Evolutionary conservation across 495 filamentous ascomycete species (phyloP).

Genomic region (Choiromyces venosus): DNA sequence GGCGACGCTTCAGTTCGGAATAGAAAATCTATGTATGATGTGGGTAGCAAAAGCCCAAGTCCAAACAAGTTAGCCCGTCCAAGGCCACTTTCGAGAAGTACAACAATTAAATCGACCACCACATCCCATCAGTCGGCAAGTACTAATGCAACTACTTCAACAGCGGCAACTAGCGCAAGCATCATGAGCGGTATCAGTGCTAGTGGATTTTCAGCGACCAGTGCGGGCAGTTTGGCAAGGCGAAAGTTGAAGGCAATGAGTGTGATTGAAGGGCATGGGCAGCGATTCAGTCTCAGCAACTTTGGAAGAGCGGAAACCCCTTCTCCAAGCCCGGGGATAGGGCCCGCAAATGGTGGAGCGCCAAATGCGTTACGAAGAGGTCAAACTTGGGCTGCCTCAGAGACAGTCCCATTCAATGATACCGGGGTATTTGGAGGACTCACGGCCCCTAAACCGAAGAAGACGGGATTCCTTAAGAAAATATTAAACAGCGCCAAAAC

Average conservation of each 20-base stretch:
- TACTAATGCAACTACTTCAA: constrained; percentile 63
- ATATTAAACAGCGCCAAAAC: constrained; percentile 94
- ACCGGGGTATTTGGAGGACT: constrained; percentile 64
- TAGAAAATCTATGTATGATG: constrained; percentile 79
- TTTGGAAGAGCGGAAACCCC: constrained; percentile 60
- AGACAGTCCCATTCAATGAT: constrained; percentile 12
- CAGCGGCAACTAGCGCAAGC: constrained; percentile 71
- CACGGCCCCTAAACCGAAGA: constrained; percentile 80
- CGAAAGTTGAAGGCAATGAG: constrained; percentile 58
- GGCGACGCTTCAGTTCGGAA: constrained; percentile 42
- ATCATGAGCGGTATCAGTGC: constrained; percentile 92
- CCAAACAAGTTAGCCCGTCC: constrained; percentile 37
- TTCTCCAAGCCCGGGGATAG: constrained; percentile 12
- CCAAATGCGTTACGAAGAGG: constrained; percentile 25
- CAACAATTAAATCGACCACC: constrained; percentile 35
- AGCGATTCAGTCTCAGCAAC: constrained; percentile 18
- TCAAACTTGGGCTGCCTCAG: constrained; percentile 36
- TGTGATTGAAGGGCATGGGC: constrained; percentile 45
- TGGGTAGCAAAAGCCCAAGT: constrained; percentile 44
- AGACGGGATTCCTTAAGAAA: constrained; percentile 92
- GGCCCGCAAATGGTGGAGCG: constrained; percentile 13
- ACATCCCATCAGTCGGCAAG: constrained; percentile 47
- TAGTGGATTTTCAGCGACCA: constrained; percentile 86
- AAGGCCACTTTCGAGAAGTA: constrained; percentile 37
- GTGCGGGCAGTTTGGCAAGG: constrained; percentile 83